Conservation (phyloP, 2,329 filamentous ascomycete genomes). For the Aspergillus carbonarius region DNA sequence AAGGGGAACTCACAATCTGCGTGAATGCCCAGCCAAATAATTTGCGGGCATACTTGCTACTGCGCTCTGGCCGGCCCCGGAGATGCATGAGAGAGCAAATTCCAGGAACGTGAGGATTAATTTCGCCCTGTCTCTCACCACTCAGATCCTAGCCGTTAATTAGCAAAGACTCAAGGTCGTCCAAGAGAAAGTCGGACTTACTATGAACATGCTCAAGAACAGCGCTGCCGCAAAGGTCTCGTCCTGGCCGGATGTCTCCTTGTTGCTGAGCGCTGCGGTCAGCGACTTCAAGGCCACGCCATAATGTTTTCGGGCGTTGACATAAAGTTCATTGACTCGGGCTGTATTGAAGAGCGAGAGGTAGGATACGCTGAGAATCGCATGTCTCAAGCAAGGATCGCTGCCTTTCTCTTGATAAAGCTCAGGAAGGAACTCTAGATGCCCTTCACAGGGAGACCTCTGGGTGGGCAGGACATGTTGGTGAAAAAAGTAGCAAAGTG, state of each 20-base stretch:
- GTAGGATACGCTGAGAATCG: neutral
- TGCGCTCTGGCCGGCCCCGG: neutral
- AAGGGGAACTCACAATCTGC: neutral
- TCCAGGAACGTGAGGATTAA: neutral
- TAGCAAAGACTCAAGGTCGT: neutral
- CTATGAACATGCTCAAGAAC: constrained; percentile 3
- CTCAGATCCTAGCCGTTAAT: neutral
- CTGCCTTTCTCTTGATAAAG: neutral
- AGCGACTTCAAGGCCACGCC: neutral
- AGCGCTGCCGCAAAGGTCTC: constrained; percentile 1
- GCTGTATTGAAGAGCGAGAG: neutral
- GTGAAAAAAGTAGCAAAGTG: constrained; percentile 1
- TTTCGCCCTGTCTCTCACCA: neutral
- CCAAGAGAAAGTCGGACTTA: neutral
- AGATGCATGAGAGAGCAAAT: constrained; percentile 2
- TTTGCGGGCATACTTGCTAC: neutral
- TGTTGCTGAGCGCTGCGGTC: neutral
- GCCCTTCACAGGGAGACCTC: neutral
- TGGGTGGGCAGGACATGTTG: constrained; percentile 1
- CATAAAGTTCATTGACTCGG: neutral
- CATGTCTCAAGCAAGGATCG: neutral
- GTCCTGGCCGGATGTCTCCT: neutral
- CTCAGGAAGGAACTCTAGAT: neutral
- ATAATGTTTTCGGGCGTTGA: neutral
- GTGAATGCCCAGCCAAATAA: constrained; percentile 2